Conservation (phyloP, 2,329 filamentous ascomycete species). For the Arthrobotrys megalospora region DNA sequence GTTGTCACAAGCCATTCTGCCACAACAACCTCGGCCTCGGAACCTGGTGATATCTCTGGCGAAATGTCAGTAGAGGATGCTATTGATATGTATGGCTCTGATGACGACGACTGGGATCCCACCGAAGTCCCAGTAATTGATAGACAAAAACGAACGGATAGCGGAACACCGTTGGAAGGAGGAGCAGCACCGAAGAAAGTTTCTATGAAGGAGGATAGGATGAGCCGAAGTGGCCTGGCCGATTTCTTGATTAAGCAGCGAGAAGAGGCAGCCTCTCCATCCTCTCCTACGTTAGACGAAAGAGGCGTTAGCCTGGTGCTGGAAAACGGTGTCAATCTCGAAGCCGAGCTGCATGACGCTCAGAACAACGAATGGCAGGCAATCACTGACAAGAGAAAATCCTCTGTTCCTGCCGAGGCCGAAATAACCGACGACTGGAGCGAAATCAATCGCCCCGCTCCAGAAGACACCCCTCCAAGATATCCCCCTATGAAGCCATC, state of each 20-base stretch:
- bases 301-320: conserved; percentile 58
- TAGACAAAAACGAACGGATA: conserved; percentile 62
- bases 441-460: conserved; percentile 46
- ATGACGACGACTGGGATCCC: conserved; percentile 64
- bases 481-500: conserved; percentile 55
- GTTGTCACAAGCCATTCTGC: conserved; percentile 55
- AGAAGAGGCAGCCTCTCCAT: conserved; percentile 59
- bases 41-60: conserved; percentile 54
- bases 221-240: conserved; percentile 60
- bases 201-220: conserved; percentile 62
- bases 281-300: conserved; percentile 58
- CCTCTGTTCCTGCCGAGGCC: conserved; percentile 28
- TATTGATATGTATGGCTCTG: conserved; percentile 65
- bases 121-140: conserved; percentile 62
- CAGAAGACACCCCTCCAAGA: conserved; percentile 52
- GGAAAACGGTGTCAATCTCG: conserved; percentile 52
- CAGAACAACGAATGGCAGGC: conserved; percentile 59
- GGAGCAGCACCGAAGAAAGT: conserved; percentile 60
- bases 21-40: conserved; percentile 56
- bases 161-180: conserved; percentile 62
- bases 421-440: conserved; percentile 35
- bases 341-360: conserved; percentile 49
- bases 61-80: conserved; percentile 65
- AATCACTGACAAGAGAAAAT: conserved; percentile 56
- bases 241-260: conserved; percentile 62